Conservation (phyloP, 805 yeast genomes). For the Suhomyces pyralidae region DNA sequence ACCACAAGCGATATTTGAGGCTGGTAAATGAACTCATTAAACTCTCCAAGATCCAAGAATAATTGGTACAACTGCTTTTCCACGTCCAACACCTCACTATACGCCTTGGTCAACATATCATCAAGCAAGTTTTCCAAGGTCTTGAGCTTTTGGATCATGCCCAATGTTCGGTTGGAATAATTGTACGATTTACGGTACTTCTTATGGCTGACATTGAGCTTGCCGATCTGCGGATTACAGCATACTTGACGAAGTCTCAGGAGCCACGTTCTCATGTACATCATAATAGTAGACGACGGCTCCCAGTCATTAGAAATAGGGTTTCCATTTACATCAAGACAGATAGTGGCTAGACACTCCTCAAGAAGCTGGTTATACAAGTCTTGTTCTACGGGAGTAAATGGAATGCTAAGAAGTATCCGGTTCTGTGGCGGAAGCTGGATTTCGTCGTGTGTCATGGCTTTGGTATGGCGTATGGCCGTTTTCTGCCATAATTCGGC, state of each 20-base stretch:
- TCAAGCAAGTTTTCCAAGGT: conserved; percentile 64
- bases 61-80: conserved; percentile 48
- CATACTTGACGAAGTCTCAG: conserved; percentile 71
- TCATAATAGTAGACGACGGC: conserved; percentile 38
- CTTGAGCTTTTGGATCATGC: conserved; percentile 29
- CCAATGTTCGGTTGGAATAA: conserved; percentile 14
- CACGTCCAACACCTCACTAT: conserved; percentile 43
- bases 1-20: conserved; percentile 50
- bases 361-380: conserved; percentile 66
- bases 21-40: conserved; percentile 53
- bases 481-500: conserved; percentile 48
- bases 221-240: conserved; percentile 66
- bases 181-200: conserved; percentile 19
- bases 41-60: conserved; percentile 62
- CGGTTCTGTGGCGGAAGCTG: conserved; percentile 76
- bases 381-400: conserved; percentile 81
- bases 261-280: conserved; percentile 67
- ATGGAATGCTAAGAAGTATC: conserved; percentile 65
- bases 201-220: conserved; percentile 21
- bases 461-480: conserved; percentile 78
- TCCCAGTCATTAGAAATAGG: conserved; percentile 51
- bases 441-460: conserved; percentile 76
- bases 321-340: conserved; percentile 50
- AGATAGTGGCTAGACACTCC: conserved; percentile 57
- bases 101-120: conserved; percentile 59